A percentile compares a stretch with the other conserved stretches of the same genome.
Conservation (phyloP, 208 protist genomes). For the Leishmania gerbilli region DNA sequence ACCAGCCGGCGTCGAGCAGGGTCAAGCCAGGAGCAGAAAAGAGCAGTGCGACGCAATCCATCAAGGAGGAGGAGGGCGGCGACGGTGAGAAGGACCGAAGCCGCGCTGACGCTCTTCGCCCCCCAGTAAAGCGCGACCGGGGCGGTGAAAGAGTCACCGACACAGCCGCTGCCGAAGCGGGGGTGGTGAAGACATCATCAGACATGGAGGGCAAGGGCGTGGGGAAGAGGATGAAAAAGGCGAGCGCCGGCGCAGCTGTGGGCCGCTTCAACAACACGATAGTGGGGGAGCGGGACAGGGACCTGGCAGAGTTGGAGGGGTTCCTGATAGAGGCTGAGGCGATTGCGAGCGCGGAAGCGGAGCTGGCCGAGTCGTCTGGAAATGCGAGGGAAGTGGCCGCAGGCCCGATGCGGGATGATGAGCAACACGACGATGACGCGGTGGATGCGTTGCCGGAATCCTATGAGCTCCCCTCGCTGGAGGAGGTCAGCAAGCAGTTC, state of each 20-base stretch:
- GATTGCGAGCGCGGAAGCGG: background rate
- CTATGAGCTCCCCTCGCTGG: conserved; percentile 72
- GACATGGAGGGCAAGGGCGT: background rate
- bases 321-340: conserved; percentile 19
- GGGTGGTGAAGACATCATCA: background rate
- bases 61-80: background rate
- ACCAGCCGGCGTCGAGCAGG: conserved; percentile 5
- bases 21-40: conserved; percentile 5
- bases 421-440: conserved; percentile 7
- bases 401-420: background rate
- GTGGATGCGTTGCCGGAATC: conserved; percentile 22
- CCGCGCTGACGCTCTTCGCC: background rate
- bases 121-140: background rate
- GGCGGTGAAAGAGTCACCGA: conserved; percentile 3
- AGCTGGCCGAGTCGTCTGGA: background rate
- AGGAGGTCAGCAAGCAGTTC: conserved; percentile 84
- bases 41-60: conserved; percentile 5
- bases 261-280: conserved; percentile 30
- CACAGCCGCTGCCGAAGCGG: background rate
- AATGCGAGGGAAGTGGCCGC: background rate
- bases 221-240: conserved; percentile 16
- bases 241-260: background rate
- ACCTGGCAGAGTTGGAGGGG: conserved; percentile 59
- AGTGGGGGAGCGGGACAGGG: conserved; percentile 41
- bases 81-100: background rate